Conservation (phyloP, 1,139 yeast genomes). For the Protomyces macrosporus region DNA sequence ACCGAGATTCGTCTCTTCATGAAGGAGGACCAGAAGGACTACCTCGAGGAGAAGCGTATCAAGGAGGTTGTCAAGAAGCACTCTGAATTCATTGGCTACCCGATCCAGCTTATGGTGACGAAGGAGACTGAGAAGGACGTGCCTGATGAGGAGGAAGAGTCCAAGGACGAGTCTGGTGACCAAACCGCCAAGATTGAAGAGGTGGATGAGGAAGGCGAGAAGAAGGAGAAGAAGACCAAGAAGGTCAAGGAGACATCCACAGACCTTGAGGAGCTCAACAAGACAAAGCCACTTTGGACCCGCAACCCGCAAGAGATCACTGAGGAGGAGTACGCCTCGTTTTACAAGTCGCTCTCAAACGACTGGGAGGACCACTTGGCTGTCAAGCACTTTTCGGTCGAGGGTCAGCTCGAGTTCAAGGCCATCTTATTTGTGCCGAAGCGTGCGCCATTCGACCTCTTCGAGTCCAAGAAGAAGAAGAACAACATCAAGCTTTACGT, state of each 20-base stretch:
- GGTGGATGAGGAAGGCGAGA: conserved; percentile 61
- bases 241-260: conserved; percentile 77
- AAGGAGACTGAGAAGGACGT: conserved; percentile 98
- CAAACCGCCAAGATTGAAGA: conserved; percentile 61
- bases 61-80: conserved; percentile 99
- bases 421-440: conserved; percentile 97
- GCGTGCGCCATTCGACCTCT: conserved; percentile 98
- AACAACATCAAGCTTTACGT: conserved; percentile 97
- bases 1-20: conserved; percentile 89
- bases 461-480: conserved; percentile 98
- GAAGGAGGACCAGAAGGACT: conserved; percentile 98
- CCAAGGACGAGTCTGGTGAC: conserved; percentile 51
- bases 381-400: conserved; percentile 98
- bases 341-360: conserved; percentile 98
- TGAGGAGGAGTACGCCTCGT: conserved; percentile 97
- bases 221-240: conserved; percentile 64
- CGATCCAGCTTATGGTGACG: conserved; percentile 96
- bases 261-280: conserved; percentile 95
- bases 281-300: conserved; percentile 99
- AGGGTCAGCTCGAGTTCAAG: conserved; percentile 99
- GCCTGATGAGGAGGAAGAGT: conserved; percentile 56
- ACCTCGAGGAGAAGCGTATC: conserved; percentile 98
- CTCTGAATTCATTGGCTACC: conserved; percentile 98
- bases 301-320: conserved; percentile 97
- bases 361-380: conserved; percentile 99